Evolutionary conservation across 352 stramenopile genomes (phyloP).

Genomic region (Pythium folliculosum): DNA sequence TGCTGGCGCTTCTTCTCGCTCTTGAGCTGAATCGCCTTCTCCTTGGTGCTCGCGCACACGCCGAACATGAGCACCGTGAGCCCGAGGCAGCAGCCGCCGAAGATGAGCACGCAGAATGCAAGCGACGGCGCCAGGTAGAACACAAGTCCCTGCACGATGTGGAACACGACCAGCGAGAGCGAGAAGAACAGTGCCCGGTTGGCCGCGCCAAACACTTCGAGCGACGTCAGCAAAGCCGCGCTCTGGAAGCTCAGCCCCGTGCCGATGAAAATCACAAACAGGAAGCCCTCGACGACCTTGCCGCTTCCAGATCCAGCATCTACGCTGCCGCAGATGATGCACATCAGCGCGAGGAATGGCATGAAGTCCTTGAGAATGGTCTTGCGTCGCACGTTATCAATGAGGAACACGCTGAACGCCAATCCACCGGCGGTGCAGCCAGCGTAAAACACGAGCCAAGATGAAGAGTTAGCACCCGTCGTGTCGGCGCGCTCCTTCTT

Average conservation of each 20-base stretch:
- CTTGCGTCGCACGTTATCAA: conserved; percentile 86
- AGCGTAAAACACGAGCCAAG: conserved; percentile 59
- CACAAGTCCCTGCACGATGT: conserved; percentile 54
- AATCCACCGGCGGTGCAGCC: conserved; percentile 52
- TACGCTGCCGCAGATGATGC: conserved; percentile 60
- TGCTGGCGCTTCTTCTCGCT: conserved; percentile 77
- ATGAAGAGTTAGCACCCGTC: conserved; percentile 35
- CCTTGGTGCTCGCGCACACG: conserved; percentile 78
- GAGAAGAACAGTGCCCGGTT: conserved; percentile 68
- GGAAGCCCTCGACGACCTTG: conserved; percentile 45
- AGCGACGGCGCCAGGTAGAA: conserved; percentile 68
- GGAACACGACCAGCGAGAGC: conserved; percentile 69
- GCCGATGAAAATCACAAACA: conserved; percentile 68
- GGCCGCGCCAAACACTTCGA: conserved; percentile 82
- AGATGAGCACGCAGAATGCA: conserved; percentile 54
- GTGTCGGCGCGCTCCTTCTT: conserved; percentile 28
- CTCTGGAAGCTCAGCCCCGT: conserved; percentile 72
- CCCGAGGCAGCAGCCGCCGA: conserved; percentile 39
- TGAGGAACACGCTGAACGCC: conserved; percentile 73
- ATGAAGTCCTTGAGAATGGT: conserved; percentile 89
- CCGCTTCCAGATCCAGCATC: conserved; percentile 39
- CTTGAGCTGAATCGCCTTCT: conserved; percentile 85
- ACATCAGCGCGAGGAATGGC: conserved; percentile 66
- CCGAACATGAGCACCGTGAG: conserved; percentile 73
- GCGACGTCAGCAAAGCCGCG: conserved; percentile 66